Conservation (phyloP, 805 yeast genomes). For the Candida easanensis region DNA sequence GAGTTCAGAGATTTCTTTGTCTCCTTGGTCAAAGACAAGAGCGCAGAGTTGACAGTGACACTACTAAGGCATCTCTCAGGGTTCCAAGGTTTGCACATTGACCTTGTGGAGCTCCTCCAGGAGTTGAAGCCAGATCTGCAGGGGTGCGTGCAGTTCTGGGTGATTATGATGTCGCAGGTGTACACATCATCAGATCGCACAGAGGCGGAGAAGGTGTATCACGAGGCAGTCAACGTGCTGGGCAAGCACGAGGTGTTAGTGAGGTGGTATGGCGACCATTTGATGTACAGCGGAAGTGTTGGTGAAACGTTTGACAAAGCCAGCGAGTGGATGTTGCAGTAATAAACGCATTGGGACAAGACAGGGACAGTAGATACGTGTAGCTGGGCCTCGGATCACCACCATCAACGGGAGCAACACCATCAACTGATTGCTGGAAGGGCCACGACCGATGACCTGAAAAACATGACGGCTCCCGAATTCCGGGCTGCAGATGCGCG, state of each 20-base stretch:
- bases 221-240: neutral
- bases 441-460: neutral
- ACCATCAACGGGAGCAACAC: neutral
- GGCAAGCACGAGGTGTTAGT: neutral
- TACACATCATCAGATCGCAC: neutral
- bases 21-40: conserved; percentile 6
- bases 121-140: neutral
- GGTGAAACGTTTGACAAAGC: neutral
- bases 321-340: neutral
- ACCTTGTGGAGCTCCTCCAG: neutral
- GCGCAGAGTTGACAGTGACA: conserved; percentile 1
- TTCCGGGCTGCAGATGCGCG: neutral
- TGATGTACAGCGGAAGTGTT: neutral
- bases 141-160: conserved; percentile 2
- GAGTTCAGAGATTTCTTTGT: conserved; percentile 4
- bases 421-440: neutral
- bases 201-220: conserved; percentile 1
- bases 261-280: conserved; percentile 1
- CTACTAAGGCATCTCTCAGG: conserved; percentile 6
- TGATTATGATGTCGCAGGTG: neutral
- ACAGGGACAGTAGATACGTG: too few relatives aligned
- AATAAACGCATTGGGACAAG: too few relatives aligned
- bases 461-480: neutral
- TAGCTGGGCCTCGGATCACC: conserved; percentile 1
- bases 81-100: neutral